Conservation (phyloP, 768 basidiomycete species). For the Naganishia kalamii region DNA sequence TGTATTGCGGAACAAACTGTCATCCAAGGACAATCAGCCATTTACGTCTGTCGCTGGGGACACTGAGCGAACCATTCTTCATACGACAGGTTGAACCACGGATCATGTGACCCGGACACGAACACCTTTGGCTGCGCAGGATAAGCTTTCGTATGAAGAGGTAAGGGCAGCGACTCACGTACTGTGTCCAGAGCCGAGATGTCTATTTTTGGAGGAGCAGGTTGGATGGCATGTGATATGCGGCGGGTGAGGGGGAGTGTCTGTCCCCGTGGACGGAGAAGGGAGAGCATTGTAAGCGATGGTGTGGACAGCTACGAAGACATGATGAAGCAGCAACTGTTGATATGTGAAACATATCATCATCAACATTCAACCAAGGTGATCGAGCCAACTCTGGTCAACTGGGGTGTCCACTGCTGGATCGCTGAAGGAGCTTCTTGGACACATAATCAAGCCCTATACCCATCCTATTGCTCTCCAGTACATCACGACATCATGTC, state of each 20-base stretch:
- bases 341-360: not conserved
- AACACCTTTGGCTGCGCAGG: slow-evolving; percentile 39
- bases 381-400: too few species aligned
- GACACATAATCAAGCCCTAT: not conserved
- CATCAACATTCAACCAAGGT: too few species aligned
- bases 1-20: slow-evolving; percentile 74
- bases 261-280: not conserved
- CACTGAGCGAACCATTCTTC: slow-evolving; percentile 69
- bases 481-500: not conserved
- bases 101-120: slow-evolving; percentile 69
- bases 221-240: not conserved
- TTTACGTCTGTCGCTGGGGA: not conserved
- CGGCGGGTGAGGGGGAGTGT: not conserved
- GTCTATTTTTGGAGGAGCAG: not conserved
- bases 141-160: not conserved
- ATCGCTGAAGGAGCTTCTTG: not conserved
- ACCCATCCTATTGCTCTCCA: not conserved
- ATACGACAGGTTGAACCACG: slow-evolving; percentile 80
- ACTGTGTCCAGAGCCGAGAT: not conserved
- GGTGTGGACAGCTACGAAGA: not conserved
- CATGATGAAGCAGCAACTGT: not conserved
- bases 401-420: too few species aligned
- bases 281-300: not conserved
- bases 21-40: not conserved
- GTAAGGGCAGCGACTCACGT: not conserved